Percentiles rank a stretch among this genome's conserved stretches.
phyloP scores from a whole-genome alignment of 2,329 filamentous ascomycete genomes.

The Pseudogymnoascus sp. region DNA sequence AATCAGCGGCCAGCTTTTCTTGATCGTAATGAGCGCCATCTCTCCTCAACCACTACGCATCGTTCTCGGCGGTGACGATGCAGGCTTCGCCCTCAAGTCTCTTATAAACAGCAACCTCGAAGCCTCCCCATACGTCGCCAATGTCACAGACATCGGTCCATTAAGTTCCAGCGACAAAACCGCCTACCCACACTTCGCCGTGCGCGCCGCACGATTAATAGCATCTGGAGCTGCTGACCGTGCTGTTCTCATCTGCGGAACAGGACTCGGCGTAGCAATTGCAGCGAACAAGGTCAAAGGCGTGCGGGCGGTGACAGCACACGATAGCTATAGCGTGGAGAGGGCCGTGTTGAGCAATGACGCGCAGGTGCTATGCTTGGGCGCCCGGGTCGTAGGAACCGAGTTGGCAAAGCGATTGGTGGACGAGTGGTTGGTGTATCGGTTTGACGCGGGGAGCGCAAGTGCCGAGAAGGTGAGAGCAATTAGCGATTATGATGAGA shows the following conservation, averaged over 20 bases:
- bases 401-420: conserved; percentile 71
- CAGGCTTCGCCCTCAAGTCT: conserved; percentile 67
- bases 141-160: conserved; percentile 66
- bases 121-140: conserved; percentile 54
- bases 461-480: conserved; percentile 45
- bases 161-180: conserved; percentile 60
- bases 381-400: conserved; percentile 71
- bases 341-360: conserved; percentile 74
- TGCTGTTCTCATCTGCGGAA: conserved; percentile 75
- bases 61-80: conserved; percentile 50
- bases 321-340: conserved; percentile 80
- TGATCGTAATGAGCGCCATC: not conserved
- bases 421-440: conserved; percentile 73
- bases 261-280: conserved; percentile 79
- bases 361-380: conserved; percentile 80
- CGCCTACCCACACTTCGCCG: conserved; percentile 71
- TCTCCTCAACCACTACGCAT: conserved; percentile 38
- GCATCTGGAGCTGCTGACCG: conserved; percentile 60
- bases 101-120: conserved; percentile 66
- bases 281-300: conserved; percentile 79
- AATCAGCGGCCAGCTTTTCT: too few species aligned
- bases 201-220: conserved; percentile 57
- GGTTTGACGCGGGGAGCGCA: conserved; percentile 61
- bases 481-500: not conserved
- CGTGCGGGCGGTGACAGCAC: conserved; percentile 78